Evolutionary conservation across 1,284 basidiomycete species (phyloP).

Genomic region (Rhodotorula sp.): DNA sequence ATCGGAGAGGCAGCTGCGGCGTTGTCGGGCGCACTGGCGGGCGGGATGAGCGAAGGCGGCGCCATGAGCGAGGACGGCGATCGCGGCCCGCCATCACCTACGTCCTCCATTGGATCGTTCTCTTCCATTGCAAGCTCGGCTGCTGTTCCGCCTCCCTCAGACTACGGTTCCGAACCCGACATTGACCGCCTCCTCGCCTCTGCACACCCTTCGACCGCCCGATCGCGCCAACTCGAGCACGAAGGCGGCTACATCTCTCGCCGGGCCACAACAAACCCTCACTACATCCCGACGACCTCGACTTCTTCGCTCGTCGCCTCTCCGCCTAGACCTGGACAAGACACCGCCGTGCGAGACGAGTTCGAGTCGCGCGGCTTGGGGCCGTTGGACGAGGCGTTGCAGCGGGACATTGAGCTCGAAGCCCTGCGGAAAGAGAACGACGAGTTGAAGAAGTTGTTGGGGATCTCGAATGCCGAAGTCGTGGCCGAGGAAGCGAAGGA

Average conservation of each 20-base stretch:
- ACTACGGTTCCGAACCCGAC: not conserved
- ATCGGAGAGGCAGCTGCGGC: slow-evolving; percentile 4
- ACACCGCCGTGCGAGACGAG: slow-evolving; percentile 47
- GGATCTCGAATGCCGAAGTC: slow-evolving; percentile 11
- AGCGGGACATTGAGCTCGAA: slow-evolving; percentile 76
- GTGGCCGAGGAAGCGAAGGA: slow-evolving; percentile 50
- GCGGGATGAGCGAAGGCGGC: not conserved
- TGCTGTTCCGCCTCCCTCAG: not conserved
- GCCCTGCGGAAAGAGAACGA: slow-evolving; percentile 78
- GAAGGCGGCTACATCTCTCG: slow-evolving; percentile 40
- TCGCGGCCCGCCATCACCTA: slow-evolving; percentile 12
- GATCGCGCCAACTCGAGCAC: slow-evolving; percentile 17
- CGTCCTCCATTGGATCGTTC: slow-evolving; percentile 10
- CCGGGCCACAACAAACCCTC: slow-evolving; percentile 13
- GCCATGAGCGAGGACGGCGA: not conserved
- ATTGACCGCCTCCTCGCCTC: slow-evolving; percentile 24
- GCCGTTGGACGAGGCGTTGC: slow-evolving; percentile 71
- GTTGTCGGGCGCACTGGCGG: slow-evolving; percentile 1
- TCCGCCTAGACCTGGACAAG: slow-evolving; percentile 23
- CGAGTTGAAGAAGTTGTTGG: slow-evolving; percentile 57
- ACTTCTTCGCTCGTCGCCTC: slow-evolving; percentile 29
- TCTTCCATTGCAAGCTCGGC: slow-evolving; percentile 9
- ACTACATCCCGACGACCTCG: slow-evolving; percentile 38
- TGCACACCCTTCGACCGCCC: slow-evolving; percentile 22
- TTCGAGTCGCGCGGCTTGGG: slow-evolving; percentile 47